A percentile compares a stretch with the other conserved stretches of the same genome.
These are phyloP conservation scores for Botryobasidium botryosum DNA, from an alignment of 768 basidiomycete genomes.

Conservation along the genomic window DNA sequence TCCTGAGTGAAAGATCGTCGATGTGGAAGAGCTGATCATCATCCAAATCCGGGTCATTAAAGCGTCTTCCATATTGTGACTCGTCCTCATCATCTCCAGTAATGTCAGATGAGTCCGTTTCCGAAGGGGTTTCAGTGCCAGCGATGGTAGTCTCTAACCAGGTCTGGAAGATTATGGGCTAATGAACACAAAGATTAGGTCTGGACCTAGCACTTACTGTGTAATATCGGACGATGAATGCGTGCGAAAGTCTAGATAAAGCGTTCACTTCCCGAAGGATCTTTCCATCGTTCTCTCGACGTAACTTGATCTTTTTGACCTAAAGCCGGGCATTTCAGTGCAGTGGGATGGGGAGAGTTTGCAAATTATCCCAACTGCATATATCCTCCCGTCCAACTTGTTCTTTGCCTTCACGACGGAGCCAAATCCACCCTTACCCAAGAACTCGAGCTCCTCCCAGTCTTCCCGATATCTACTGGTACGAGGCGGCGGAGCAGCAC, in stretches of 20 bases:
- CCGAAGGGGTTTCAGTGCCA: not conserved
- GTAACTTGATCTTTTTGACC: constrained; percentile 84
- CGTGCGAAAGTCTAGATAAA: constrained; percentile 71
- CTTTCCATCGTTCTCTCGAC: constrained; percentile 64
- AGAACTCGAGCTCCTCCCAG: constrained; percentile 80
- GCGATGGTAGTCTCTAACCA: constrained; percentile 62
- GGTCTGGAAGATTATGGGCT: constrained; percentile 20
- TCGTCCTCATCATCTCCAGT: constrained; percentile 1
- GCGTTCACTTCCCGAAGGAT: constrained; percentile 87
- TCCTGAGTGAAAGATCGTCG: constrained; percentile 38
- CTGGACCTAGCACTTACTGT: constrained; percentile 22
- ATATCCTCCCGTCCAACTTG: constrained; percentile 70
- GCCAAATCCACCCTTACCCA: constrained; percentile 84
- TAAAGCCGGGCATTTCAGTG: too few species aligned
- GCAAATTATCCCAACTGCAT: constrained; percentile 43
- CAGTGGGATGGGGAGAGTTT: not conserved
- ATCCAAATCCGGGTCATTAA: constrained; percentile 5
- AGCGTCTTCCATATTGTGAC: too few species aligned
- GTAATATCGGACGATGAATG: constrained; percentile 82
- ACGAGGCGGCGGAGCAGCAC: constrained; percentile 23
- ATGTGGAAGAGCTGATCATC: constrained; percentile 42
- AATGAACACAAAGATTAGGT: not conserved
- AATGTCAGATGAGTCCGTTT: not conserved
- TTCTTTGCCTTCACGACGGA: constrained; percentile 92
- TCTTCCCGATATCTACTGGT: constrained; percentile 81